Percentiles rank a stretch among this genome's conserved stretches.
phyloP scores from a whole-genome alignment of 2,329 filamentous ascomycete genomes.

The Botrytis deweyae region DNA sequence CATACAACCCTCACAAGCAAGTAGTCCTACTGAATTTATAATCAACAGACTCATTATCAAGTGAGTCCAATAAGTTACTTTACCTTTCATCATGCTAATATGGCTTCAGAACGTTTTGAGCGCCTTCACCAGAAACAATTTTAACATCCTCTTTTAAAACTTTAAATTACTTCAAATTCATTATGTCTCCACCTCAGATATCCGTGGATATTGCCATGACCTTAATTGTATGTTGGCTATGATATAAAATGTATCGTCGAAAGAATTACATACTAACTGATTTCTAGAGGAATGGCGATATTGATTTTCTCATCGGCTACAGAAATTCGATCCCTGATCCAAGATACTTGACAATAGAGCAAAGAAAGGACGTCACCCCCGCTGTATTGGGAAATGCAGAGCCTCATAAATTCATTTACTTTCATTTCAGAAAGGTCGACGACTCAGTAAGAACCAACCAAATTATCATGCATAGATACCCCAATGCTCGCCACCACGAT shows the following conservation, averaged over 20 bases:
- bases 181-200: background rate
- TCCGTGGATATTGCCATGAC: background rate
- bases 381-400: background rate
- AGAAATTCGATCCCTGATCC: background rate
- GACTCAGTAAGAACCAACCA: background rate
- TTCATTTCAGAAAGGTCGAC: background rate
- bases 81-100: background rate
- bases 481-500: background rate
- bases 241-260: background rate
- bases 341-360: background rate
- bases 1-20: too few species aligned
- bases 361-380: background rate
- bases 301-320: too few species aligned
- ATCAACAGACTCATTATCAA: too few species aligned
- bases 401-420: background rate
- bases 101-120: background rate
- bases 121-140: background rate
- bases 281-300: background rate
- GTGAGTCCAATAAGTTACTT: background rate
- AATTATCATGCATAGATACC: constrained; percentile 2
- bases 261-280: background rate
- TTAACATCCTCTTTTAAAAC: background rate
- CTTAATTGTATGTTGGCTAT: background rate
- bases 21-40: background rate
- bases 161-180: background rate